Conservation (phyloP, 192 early-diverging fungal species). For the Phlyctochytrium bullatum region DNA sequence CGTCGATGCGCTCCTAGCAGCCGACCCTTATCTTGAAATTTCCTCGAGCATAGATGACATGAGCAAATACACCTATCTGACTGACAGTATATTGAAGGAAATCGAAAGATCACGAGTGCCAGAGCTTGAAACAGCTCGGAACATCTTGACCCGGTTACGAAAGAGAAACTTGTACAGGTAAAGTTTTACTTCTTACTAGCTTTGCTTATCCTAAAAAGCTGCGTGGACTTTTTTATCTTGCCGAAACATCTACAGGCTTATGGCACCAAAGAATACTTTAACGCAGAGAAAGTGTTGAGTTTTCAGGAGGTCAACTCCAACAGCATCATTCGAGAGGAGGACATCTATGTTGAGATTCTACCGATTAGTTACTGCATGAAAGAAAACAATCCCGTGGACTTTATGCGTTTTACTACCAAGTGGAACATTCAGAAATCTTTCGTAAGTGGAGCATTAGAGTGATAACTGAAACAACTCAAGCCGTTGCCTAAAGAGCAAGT, state of each 20-base stretch:
- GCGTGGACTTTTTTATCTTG: too few species aligned
- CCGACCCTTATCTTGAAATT: slow-evolving; percentile 66
- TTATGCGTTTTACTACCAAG: too few species aligned
- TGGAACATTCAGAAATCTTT: too few species aligned
- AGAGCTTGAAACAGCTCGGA: slow-evolving; percentile 64
- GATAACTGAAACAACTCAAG: too few species aligned
- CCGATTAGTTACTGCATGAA: slow-evolving; percentile 85
- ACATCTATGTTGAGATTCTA: slow-evolving; percentile 71
- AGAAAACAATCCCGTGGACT: slow-evolving; percentile 86
- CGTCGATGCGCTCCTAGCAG: slow-evolving; percentile 77
- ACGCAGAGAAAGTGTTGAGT: slow-evolving; percentile 20
- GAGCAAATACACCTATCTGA: slow-evolving; percentile 69
- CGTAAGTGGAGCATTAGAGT: too few species aligned
- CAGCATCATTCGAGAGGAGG: too few species aligned
- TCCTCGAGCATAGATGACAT: slow-evolving; percentile 58
- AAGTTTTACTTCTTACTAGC: too few species aligned
- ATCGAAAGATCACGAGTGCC: slow-evolving; percentile 30
- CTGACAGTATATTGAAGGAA: slow-evolving; percentile 76
- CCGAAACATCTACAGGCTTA: too few species aligned
- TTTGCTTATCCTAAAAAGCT: too few species aligned
- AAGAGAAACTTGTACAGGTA: slow-evolving; percentile 81
- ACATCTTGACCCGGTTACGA: slow-evolving; percentile 71
- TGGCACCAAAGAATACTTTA: neutral
- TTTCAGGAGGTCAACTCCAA: too few species aligned
- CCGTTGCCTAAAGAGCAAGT: too few species aligned